Conservation (phyloP, 805 yeast genomes). For the Ogataea pini region DNA sequence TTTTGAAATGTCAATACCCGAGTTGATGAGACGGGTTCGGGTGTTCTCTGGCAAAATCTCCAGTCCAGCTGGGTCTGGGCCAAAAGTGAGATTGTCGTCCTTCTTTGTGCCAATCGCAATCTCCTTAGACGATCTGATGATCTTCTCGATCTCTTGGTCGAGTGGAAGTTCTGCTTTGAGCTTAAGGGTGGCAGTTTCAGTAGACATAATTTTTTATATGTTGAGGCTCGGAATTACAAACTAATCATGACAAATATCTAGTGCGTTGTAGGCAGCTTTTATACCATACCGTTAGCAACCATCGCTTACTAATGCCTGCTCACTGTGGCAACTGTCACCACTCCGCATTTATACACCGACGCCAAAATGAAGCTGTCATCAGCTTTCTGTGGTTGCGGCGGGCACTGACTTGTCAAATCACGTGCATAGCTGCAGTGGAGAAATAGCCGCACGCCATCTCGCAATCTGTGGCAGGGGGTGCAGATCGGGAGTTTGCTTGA, state of each 20-base stretch:
- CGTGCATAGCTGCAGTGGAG: not conserved
- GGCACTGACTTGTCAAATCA: not conserved
- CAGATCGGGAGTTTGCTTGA: not conserved
- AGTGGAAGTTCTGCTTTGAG: constrained; percentile 19
- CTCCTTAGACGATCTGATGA: constrained; percentile 20
- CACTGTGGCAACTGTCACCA: constrained; percentile 1
- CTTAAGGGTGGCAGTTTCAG: constrained; percentile 18
- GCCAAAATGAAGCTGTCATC: not conserved
- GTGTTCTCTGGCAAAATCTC: constrained; percentile 32
- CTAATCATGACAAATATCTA: not conserved
- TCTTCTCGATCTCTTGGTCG: constrained; percentile 27
- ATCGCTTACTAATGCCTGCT: not conserved
- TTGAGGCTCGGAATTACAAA: not conserved
- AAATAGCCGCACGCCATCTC: not conserved
- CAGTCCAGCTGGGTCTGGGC: constrained; percentile 28
- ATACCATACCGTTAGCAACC: not conserved
- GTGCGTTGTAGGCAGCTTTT: not conserved
- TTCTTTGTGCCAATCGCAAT: constrained; percentile 17
- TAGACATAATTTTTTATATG: constrained; percentile 2
- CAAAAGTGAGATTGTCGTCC: constrained; percentile 14
- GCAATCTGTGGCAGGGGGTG: constrained; percentile 1
- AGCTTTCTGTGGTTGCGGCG: too few species aligned
- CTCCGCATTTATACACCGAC: too few species aligned
- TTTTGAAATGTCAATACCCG: constrained; percentile 38
- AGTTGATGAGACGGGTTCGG: constrained; percentile 35